Base-by-base conservation (phyloP, 371 early-diverging fungal genomes). In the Rhizopus arrhizus region DNA sequence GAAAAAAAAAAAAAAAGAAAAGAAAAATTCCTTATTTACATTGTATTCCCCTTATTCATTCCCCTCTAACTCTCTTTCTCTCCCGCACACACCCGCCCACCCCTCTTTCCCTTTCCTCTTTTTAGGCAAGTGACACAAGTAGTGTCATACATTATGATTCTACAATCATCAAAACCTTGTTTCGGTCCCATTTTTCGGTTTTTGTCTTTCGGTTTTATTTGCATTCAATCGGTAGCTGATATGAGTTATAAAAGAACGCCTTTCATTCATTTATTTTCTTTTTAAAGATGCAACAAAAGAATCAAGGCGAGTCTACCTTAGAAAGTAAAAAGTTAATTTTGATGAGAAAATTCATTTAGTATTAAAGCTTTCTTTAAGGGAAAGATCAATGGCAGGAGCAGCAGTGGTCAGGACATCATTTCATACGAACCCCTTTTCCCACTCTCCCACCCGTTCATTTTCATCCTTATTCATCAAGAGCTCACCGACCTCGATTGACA, bases 391-490 rank as follows among this genome's bases (percentile, higher is more conserved):
- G 40, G 40, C 40, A 38, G 40, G 40, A 22, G 22, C 22, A 38
- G 13, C 40, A 13, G 8, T 38, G 40, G 40, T 6, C 40, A 38
- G 40, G 40, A 6, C 40, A 2, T 4, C 40, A 2, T 38, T 22
- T 22, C 22, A 13, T 38, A 11, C 40, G 40, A 38, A 5, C 40
- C 13, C 8, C 40, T 5, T 38, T 38, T 8, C 40, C 40, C 13
- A 5, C 40, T 38, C 40, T 38, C 13, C 40, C 40, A 38, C 40
- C 40, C 13, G 40, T 38, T 11, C 40, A 38, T 38, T 38, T 13
- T 13, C 91, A 5, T 71, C 22, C 22, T 22, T 22, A 22, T 22
- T 22, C 22, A 22, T 22, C 22, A 22, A 22, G 22, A 22, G 22
- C 22, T 22, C 22, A 22, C 22, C 22, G 22, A 22, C 22, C 22